Evolutionary conservation across 1,139 yeast genomes (phyloP).

Genomic region (Sugiyamaella xylanicola): DNA sequence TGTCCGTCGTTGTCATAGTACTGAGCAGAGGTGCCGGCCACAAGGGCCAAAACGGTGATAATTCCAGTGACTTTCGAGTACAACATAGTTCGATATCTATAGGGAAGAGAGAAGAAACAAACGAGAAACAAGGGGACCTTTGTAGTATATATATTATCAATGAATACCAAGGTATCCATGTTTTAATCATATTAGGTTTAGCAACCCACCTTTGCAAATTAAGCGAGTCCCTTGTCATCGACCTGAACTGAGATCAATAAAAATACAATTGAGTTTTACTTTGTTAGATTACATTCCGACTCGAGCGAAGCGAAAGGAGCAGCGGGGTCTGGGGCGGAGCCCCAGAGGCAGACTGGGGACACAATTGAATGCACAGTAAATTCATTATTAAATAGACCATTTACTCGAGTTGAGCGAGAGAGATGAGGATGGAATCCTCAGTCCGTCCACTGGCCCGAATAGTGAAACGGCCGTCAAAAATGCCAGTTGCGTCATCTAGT

Average conservation of each 20-base stretch:
- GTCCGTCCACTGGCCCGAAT: constrained; percentile 61
- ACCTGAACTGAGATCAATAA: too few relatives aligned
- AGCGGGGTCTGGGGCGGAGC: background rate
- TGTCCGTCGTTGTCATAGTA: background rate
- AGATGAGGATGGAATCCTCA: constrained; percentile 71
- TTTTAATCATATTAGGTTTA: background rate
- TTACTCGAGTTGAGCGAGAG: constrained; percentile 42
- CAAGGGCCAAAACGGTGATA: constrained; percentile 3
- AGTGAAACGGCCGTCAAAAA: constrained; percentile 66
- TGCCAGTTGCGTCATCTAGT: constrained; percentile 55
- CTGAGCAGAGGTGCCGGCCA: constrained; percentile 10
- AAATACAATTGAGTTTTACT: background rate
- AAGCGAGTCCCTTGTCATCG: background rate
- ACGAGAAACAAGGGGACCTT: background rate
- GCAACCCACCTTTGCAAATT: background rate
- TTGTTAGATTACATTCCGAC: background rate
- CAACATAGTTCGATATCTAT: background rate
- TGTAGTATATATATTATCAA: constrained; percentile 1
- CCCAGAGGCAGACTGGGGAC: constrained; percentile 1
- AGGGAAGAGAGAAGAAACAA: background rate
- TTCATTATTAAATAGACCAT: background rate
- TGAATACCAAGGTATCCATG: background rate
- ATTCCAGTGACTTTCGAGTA: constrained; percentile 9
- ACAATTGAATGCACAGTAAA: background rate
- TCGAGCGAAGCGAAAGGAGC: background rate